Base-by-base conservation (phyloP, 495 filamentous ascomycete species). In the Xanthoparmelia taractica region DNA sequence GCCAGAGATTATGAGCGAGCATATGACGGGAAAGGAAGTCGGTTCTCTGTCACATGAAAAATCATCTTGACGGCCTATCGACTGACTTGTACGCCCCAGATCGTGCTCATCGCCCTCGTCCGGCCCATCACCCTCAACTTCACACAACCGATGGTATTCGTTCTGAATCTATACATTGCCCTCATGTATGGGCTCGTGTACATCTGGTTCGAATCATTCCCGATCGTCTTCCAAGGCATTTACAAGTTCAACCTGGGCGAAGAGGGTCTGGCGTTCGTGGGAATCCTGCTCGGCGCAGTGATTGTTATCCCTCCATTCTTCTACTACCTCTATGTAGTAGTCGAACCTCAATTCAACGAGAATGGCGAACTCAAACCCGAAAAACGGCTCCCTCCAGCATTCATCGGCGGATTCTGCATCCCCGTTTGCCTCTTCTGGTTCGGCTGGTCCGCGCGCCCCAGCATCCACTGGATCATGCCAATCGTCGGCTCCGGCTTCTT, bases 371-470 rank as follows among this genome's bases (percentile, higher is more conserved):
- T 79, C 31, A 47, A 72, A 56, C 74, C 77, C 27, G 81, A 84
- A 59, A 66, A 71, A 43, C 71, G 77, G 4, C 70, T 84, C 0
- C 69, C 67, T 1, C 73, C 78, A 2, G 78, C 79, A 7, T 73
- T 78, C 34, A 33, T 65, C 72, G 57, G 60, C 60, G 23, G 69
- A 64, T 76, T 80, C 58, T 73, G 8, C 10, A 74, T 86, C 4
- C 81, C 84, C 0, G 73, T 82, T 18, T 75, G 73, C 8, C 70
- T 87, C 2, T 82, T 86, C 69, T 85, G 83, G 82, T 81, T 87
- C 63, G 84, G 79, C 2, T 83, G 82, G 83, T 79, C 68, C 20
- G 68, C 80, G 2, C 62, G 74, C 0, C 59, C 74, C 0, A 59
- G 50, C 10, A 68, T 82, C 40, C 78, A 82, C 60, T 83, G 80